Evolutionary conservation across 495 filamentous ascomycete genomes (phyloP).

Genomic region (Aspergillus sclerotiicarbonarius): DNA sequence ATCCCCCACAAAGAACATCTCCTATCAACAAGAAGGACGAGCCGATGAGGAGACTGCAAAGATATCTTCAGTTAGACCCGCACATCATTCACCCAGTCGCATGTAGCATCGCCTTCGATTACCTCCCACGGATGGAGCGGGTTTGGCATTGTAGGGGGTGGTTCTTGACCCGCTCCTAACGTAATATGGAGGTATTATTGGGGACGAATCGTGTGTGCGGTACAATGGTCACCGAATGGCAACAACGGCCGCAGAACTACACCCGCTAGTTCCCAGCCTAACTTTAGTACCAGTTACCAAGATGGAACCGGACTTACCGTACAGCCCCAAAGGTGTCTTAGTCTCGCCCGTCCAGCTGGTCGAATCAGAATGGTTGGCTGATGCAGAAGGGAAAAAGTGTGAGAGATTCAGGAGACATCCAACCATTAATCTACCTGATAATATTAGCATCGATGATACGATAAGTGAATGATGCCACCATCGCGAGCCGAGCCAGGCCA

Average conservation of each 20-base stretch:
- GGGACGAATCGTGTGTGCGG: constrained; percentile 4
- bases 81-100: neutral
- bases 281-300: constrained; percentile 10
- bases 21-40: neutral
- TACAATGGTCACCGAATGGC: constrained; percentile 7
- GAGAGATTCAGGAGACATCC: constrained; percentile 20
- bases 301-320: constrained; percentile 7
- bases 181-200: constrained; percentile 2
- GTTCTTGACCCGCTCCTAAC: constrained; percentile 1
- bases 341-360: constrained; percentile 20
- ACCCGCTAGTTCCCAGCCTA: constrained; percentile 9
- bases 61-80: constrained; percentile 1
- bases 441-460: neutral
- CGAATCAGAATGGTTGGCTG: constrained; percentile 22
- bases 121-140: constrained; percentile 5
- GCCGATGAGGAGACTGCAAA: neutral
- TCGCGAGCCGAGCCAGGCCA: neutral
- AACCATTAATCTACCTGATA: constrained; percentile 16
- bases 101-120: constrained; percentile 4
- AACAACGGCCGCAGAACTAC: constrained; percentile 1
- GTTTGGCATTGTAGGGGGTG: constrained; percentile 1
- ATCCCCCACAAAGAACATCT: neutral
- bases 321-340: constrained; percentile 24
- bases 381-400: constrained; percentile 1
- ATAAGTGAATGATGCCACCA: constrained; percentile 4